phyloP scores from a whole-genome alignment of 257 asterid genomes.

The Fraxinus excelsior region DNA sequence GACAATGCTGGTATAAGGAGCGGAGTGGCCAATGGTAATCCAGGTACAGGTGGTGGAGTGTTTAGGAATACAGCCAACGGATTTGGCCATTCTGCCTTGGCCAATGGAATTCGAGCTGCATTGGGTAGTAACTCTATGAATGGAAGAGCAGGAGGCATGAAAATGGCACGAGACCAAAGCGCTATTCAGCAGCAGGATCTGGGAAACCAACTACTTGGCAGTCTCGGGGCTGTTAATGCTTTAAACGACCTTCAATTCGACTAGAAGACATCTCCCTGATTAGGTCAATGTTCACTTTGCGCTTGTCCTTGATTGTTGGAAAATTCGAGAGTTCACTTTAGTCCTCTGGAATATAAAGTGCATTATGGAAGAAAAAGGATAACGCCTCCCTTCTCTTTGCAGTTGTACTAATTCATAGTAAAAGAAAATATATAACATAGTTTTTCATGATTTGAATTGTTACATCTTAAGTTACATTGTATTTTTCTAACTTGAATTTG shows the following conservation, averaged over 20 bases:
- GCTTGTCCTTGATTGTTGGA: conserved; percentile 5
- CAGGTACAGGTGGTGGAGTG: conserved; percentile 56
- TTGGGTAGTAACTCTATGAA: conserved; percentile 66
- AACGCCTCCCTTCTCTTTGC: conserved; percentile 14
- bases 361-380: conserved; percentile 25
- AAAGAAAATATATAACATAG: conserved; percentile 32
- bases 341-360: conserved; percentile 32
- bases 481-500: conserved; percentile 39
- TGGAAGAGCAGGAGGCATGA: conserved; percentile 50
- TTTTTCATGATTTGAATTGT: conserved; percentile 33
- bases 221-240: conserved; percentile 78
- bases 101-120: conserved; percentile 68
- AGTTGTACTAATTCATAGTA: conserved; percentile 38
- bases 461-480: conserved; percentile 21
- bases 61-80: conserved; percentile 54
- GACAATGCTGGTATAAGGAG: conserved; percentile 48
- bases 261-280: conserved; percentile 80
- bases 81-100: conserved; percentile 61
- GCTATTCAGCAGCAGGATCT: conserved; percentile 43
- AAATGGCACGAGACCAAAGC: conserved; percentile 40
- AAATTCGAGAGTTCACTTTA: conserved; percentile 28
- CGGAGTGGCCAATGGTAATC: conserved; percentile 48
- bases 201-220: conserved; percentile 64
- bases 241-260: conserved; percentile 84
- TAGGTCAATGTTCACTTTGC: conserved; percentile 15